Conservation (phyloP, 805 yeast species). For the Metschnikowia gelsemii region DNA sequence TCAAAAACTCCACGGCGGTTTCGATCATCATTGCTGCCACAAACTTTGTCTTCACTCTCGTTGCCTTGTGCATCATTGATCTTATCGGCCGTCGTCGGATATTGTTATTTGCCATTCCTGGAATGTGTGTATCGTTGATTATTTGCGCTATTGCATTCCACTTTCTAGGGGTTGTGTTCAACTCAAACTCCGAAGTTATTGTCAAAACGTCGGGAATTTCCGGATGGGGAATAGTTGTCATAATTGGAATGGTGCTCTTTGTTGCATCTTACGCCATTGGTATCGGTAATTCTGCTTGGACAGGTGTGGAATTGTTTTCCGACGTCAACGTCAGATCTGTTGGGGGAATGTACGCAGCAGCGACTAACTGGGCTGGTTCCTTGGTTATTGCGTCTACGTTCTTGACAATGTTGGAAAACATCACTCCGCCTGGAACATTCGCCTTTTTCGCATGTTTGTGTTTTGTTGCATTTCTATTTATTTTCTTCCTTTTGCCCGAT, state of each 20-base stretch:
- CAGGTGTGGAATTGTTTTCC: constrained; percentile 92
- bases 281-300: constrained; percentile 98
- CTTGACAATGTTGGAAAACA: constrained; percentile 87
- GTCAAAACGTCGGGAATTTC: constrained; percentile 47
- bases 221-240: constrained; percentile 87
- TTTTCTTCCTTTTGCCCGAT: constrained; percentile 88
- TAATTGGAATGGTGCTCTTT: constrained; percentile 78
- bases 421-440: constrained; percentile 95
- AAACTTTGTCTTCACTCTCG: constrained; percentile 80
- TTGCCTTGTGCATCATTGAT: constrained; percentile 87
- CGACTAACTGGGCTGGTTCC: constrained; percentile 95
- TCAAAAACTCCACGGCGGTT: constrained; percentile 87
- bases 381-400: constrained; percentile 87
- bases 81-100: constrained; percentile 84
- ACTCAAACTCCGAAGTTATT: constrained; percentile 43
- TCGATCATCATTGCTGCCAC: constrained; percentile 93
- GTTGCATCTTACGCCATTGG: constrained; percentile 94
- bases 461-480: constrained; percentile 66
- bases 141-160: constrained; percentile 91
- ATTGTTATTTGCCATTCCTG: constrained; percentile 76
- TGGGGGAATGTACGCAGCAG: constrained; percentile 88
- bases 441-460: constrained; percentile 85
- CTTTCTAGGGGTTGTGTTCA: constrained; percentile 63
- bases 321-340: constrained; percentile 85
- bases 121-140: constrained; percentile 74